phyloP scores from a whole-genome alignment of 2,329 filamentous ascomycete species.

The Exophiala viscosa region DNA sequence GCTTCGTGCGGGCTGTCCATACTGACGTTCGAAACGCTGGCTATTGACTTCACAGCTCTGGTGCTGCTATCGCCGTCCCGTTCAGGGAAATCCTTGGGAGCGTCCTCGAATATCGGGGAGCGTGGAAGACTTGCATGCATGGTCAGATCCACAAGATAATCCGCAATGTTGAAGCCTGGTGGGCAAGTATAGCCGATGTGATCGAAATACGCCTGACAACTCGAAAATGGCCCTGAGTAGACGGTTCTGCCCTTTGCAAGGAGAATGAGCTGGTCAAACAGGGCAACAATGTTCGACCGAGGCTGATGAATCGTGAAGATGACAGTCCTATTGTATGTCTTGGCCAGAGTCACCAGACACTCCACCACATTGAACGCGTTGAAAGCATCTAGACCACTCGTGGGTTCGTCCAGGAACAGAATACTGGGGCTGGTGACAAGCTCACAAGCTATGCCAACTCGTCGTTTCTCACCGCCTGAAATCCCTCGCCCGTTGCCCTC shows the following conservation, averaged over 20 bases:
- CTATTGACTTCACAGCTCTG: conserved; percentile 82
- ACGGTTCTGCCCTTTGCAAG: conserved; percentile 85
- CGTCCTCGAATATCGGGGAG: conserved; percentile 54
- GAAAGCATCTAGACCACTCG: conserved; percentile 90
- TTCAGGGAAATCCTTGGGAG: conserved; percentile 55
- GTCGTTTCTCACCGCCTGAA: conserved; percentile 91
- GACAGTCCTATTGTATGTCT: conserved; percentile 93
- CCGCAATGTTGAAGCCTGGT: conserved; percentile 96
- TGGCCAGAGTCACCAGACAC: conserved; percentile 88
- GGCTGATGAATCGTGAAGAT: conserved; percentile 99
- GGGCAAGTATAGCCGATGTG: conserved; percentile 88
- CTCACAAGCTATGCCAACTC: conserved; percentile 95
- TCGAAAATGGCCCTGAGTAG: conserved; percentile 84
- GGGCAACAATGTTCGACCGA: conserved; percentile 93
- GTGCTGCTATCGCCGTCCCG: conserved; percentile 69
- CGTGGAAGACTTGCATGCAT: conserved; percentile 77
- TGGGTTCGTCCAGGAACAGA: conserved; percentile 93
- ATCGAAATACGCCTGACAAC: conserved; percentile 91
- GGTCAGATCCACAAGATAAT: conserved; percentile 93
- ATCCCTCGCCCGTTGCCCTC: conserved; percentile 92
- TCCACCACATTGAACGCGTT: conserved; percentile 99
- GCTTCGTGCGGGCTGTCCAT: conserved; percentile 63
- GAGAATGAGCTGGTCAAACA: conserved; percentile 91
- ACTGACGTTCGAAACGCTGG: conserved; percentile 74
- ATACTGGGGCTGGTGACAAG: conserved; percentile 96